phyloP scores from a whole-genome alignment of 306 rosid genomes.

The Gastrolobium villosum region DNA sequence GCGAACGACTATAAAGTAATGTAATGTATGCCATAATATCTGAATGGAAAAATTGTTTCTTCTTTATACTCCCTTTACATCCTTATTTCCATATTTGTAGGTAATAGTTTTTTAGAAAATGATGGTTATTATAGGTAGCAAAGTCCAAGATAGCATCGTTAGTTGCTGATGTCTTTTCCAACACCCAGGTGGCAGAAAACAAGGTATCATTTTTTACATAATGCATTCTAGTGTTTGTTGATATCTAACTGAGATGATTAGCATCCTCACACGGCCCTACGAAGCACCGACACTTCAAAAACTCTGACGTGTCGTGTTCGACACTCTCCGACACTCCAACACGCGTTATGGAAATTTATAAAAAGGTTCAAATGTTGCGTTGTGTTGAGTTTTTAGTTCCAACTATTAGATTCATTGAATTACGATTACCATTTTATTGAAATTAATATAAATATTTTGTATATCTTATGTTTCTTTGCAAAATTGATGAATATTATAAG shows the following conservation, averaged over 20 bases:
- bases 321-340: too few species aligned
- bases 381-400: too few species aligned
- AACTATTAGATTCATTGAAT: too few species aligned
- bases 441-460: too few species aligned
- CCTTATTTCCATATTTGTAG: constrained; percentile 32
- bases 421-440: too few species aligned
- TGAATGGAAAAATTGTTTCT: constrained; percentile 46
- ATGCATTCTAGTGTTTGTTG: not conserved
- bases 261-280: not conserved
- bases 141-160: constrained; percentile 83
- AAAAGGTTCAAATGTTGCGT: too few species aligned
- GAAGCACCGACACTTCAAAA: too few species aligned
- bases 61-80: constrained; percentile 4
- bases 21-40: constrained; percentile 93
- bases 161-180: constrained; percentile 90
- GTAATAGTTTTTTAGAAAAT: constrained; percentile 30
- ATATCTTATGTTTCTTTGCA: too few species aligned
- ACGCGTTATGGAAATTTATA: too few species aligned
- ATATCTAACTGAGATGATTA: constrained; percentile 7
- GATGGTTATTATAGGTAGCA: constrained; percentile 64
- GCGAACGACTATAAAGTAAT: constrained; percentile 99
- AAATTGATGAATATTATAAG: too few species aligned
- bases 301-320: too few species aligned
- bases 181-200: constrained; percentile 92
- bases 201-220: constrained; percentile 61